These are phyloP conservation scores for Fusarium sp. DNA, from an alignment of 2,329 filamentous ascomycete species.

Conservation along the genomic window DNA sequence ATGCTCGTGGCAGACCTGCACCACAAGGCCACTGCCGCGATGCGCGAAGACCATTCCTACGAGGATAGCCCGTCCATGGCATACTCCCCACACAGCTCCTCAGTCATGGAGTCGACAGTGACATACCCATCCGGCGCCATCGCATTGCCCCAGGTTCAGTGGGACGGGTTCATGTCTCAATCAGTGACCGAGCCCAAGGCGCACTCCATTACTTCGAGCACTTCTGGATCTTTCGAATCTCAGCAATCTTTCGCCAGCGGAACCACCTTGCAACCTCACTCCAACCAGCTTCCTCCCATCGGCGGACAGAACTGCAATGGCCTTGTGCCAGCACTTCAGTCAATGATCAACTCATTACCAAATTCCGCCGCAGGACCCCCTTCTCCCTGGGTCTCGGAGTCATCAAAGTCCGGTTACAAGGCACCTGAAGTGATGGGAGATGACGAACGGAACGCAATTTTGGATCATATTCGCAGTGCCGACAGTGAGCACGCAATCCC, in stretches of 20 bases:
- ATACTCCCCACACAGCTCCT: conserved; percentile 76
- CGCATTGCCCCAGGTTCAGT: conserved; percentile 86
- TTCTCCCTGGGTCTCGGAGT: conserved; percentile 75
- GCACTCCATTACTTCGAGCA: conserved; percentile 75
- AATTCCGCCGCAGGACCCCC: conserved; percentile 75
- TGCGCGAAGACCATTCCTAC: conserved; percentile 67
- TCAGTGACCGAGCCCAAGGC: conserved; percentile 77
- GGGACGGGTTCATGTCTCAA: conserved; percentile 87
- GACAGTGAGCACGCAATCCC: conserved; percentile 86
- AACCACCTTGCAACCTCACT: conserved; percentile 66
- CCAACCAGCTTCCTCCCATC: conserved; percentile 74
- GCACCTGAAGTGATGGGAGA: conserved; percentile 86
- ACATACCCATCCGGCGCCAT: conserved; percentile 83
- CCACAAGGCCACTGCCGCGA: conserved; percentile 86
- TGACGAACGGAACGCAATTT: conserved; percentile 84
- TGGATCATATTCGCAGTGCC: conserved; percentile 84
- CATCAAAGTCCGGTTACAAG: conserved; percentile 73
- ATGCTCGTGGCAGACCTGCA: conserved; percentile 99
- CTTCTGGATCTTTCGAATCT: conserved; percentile 74
- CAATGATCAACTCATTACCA: conserved; percentile 78
- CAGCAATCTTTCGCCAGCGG: conserved; percentile 71
- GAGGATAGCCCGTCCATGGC: conserved; percentile 71
- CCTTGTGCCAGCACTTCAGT: conserved; percentile 73
- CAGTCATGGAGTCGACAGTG: conserved; percentile 81
- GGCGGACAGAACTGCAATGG: conserved; percentile 71